phyloP scores from a whole-genome alignment of 495 filamentous ascomycete genomes.

The Daldinia decipiens region DNA sequence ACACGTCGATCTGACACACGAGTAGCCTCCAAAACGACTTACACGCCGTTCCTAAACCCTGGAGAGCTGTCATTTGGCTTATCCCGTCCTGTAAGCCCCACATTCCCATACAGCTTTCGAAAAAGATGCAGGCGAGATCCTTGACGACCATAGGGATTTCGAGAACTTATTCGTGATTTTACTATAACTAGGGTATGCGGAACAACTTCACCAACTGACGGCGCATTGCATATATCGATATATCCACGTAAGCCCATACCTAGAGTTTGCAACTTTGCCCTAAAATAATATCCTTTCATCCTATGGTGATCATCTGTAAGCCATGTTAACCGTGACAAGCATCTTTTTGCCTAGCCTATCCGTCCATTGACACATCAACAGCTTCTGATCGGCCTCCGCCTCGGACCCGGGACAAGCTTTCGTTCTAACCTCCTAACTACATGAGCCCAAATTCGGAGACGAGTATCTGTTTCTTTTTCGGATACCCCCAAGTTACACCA shows the following conservation, averaged over 20 bases:
- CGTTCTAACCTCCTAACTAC: constrained; percentile 24
- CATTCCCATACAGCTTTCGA: constrained; percentile 11
- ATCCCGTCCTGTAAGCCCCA: constrained; percentile 20
- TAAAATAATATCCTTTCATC: constrained; percentile 36
- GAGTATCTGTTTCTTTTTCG: constrained; percentile 39
- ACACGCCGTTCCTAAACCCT: constrained; percentile 39
- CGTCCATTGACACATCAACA: constrained; percentile 20
- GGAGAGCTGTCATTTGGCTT: constrained; percentile 11
- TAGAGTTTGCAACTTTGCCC: constrained; percentile 21
- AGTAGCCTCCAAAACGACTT: constrained; percentile 46
- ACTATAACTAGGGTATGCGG: constrained; percentile 42
- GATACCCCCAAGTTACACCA: constrained; percentile 49
- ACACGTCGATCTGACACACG: constrained; percentile 50
- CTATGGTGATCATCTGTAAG: constrained; percentile 29
- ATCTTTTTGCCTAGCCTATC: constrained; percentile 17
- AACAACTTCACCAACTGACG: constrained; percentile 37
- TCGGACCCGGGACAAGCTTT: constrained; percentile 39
- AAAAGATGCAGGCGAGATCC: constrained; percentile 12
- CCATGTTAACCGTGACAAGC: constrained; percentile 15
- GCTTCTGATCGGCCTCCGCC: constrained; percentile 27
- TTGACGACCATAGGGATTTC: constrained; percentile 10
- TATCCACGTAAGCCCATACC: constrained; percentile 27
- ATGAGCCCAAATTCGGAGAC: constrained; percentile 34
- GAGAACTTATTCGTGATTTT: no score
- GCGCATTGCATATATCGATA: constrained; percentile 51